A percentile compares a stretch with the other conserved stretches of the same genome.
Conservation (phyloP, 208 protist genomes). For the Blastocrithidia nonstop region DNA sequence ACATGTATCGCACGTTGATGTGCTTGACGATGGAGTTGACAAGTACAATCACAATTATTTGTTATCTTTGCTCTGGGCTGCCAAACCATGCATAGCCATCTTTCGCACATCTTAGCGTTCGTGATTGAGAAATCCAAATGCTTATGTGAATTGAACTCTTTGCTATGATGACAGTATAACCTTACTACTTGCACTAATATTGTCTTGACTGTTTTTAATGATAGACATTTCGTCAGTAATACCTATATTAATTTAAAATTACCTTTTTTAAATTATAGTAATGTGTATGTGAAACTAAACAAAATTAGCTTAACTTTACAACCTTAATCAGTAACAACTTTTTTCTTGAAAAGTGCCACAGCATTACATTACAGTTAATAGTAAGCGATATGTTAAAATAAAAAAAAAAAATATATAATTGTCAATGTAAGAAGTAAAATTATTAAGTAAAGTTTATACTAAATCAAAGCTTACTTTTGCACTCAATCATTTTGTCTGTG, state of each 20-base stretch:
- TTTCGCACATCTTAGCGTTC: conserved; percentile 73
- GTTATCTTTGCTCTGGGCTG: conserved; percentile 68
- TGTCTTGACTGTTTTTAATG: conserved; percentile 3
- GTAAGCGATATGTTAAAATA: too few relatives aligned
- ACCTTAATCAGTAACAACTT: too few relatives aligned
- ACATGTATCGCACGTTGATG: too few relatives aligned
- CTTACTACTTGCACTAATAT: not conserved
- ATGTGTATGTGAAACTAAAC: not conserved
- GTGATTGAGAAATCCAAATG: conserved; percentile 46
- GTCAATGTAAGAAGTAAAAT: too few relatives aligned
- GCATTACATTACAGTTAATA: not conserved
- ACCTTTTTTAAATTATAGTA: conserved; percentile 2
- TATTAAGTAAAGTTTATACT: too few relatives aligned
- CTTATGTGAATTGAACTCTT: conserved; percentile 25
- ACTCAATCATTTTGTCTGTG: too few relatives aligned
- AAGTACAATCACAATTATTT: conserved; percentile 29
- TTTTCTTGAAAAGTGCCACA: not conserved
- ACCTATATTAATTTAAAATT: not conserved
- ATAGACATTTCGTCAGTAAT: conserved; percentile 7
- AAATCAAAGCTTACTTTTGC: too few relatives aligned
- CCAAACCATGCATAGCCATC: conserved; percentile 60
- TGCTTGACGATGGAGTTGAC: conserved; percentile 5
- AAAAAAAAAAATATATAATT: too few relatives aligned
- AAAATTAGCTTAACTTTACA: not conserved
- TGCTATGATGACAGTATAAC: conserved; percentile 7